These are phyloP conservation scores for Neurospora terricola DNA, from an alignment of 495 filamentous ascomycete genomes.

Conservation along the genomic window DNA sequence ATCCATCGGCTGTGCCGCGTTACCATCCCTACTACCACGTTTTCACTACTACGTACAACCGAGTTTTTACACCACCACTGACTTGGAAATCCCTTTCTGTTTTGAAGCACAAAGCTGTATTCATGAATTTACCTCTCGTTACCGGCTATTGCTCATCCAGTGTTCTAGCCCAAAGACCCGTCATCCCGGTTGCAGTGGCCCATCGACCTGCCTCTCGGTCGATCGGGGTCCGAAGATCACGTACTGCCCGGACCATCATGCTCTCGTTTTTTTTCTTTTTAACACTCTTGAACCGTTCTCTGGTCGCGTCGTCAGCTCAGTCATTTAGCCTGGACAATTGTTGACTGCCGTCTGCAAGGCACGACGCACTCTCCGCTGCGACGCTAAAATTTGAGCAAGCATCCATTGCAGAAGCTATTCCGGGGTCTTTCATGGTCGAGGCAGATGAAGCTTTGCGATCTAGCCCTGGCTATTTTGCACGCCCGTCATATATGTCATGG, in stretches of 20 bases:
- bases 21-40: not conserved
- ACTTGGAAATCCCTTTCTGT: not conserved
- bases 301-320: not conserved
- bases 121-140: not conserved
- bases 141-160: not conserved
- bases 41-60: slow-evolving; percentile 1
- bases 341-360: slow-evolving; percentile 19
- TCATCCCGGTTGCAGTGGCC: not conserved
- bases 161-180: not conserved
- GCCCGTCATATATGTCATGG: not conserved
- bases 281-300: not conserved
- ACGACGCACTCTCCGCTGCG: slow-evolving; percentile 8
- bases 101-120: not conserved
- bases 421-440: not conserved
- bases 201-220: not conserved
- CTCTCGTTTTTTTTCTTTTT: not conserved
- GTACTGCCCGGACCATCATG: not conserved
- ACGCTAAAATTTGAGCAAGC: not conserved
- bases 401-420: not conserved
- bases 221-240: not conserved
- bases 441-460: not conserved
- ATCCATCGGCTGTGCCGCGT: not conserved
- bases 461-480: not conserved
- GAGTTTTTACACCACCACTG: not conserved
- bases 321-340: slow-evolving; percentile 19